Conservation (phyloP, 306 rosid genomes). For the Cucumis cinereus region DNA sequence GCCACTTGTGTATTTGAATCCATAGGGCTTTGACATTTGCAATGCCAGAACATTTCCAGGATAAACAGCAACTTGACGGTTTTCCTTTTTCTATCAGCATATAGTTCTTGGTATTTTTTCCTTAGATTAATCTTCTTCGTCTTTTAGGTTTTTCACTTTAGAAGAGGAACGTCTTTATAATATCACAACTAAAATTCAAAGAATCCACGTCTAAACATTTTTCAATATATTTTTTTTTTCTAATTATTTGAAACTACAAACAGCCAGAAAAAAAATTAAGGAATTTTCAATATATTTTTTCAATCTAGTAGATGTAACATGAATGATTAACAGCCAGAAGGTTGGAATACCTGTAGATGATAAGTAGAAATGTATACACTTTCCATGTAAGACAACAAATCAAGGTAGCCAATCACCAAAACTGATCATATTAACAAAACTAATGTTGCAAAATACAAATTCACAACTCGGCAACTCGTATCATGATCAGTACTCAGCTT, state of each 20-base stretch:
- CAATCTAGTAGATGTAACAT: neutral
- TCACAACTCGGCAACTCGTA: neutral
- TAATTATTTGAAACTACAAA: neutral
- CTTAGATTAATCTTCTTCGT: too few species aligned
- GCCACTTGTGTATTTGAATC: conserved; percentile 74
- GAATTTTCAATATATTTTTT: too few species aligned
- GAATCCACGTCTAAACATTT: neutral
- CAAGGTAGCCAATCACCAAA: conserved; percentile 74
- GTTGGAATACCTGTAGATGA: conserved; percentile 45
- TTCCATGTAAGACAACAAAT: conserved; percentile 68
- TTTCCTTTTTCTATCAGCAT: neutral
- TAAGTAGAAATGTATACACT: conserved; percentile 56
- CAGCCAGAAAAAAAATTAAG: too few species aligned
- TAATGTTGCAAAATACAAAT: neutral
- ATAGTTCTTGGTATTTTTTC: neutral
- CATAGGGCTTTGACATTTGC: conserved; percentile 76
- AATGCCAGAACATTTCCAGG: conserved; percentile 87
- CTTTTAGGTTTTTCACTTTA: too few species aligned
- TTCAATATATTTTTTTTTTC: neutral
- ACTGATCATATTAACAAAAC: neutral
- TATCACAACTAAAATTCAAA: neutral
- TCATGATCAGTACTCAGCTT: neutral
- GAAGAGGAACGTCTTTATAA: neutral
- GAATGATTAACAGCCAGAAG: neutral
- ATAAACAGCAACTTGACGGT: conserved; percentile 65